Base-by-base conservation (phyloP, 805 yeast species). In the Starmera pachycereana region DNA sequence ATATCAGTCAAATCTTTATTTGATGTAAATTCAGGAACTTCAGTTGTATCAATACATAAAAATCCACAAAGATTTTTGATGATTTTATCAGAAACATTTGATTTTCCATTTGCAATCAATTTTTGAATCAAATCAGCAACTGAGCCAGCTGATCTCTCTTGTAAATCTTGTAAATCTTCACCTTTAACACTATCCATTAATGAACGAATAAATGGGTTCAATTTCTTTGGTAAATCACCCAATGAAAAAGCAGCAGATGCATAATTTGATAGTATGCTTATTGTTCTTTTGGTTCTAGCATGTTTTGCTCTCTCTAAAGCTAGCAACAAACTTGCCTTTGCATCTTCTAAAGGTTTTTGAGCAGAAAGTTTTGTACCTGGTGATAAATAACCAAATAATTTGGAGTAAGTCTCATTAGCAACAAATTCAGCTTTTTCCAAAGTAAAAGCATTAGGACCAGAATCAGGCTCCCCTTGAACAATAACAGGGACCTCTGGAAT, bases 391-490 rank as follows among this genome's bases (percentile, higher is more conserved):
- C 72, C 75, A 47, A 77, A 63, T 46, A 87, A 62, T 52, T 80
- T 81, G n/a, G 72, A 74, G 53, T 75, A 86, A 7, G 77, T 74
- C 32, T 78, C 84, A 33, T 65, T 65, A 29, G 81, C 64, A 13
- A 88, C 71, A 45, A 75, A 73, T 41, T 82, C 82, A 1, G 96
- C 97, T 44, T 75, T 73, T 34, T 73, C 82, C 33, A 92, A 57
- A 12, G 87, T 75, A 61, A 92, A 92, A 0, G 97, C 97, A 51
- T 81, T 88, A 1, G 95, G 87, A 2, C 96, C 97, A 2, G 97
- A 95, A 44, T 85, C 95, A 1, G 77, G 69, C 55, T 92, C 97
- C 30, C 98, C 98, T 58, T 88, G 90, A 4, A 90, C 96, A 9
- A 89, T 78, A 6, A 88, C 79, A 0, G 98, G 92, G 14, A 92